Base-by-base conservation (phyloP, 352 stramenopile species). In the Phytopythium mirpurense region DNA sequence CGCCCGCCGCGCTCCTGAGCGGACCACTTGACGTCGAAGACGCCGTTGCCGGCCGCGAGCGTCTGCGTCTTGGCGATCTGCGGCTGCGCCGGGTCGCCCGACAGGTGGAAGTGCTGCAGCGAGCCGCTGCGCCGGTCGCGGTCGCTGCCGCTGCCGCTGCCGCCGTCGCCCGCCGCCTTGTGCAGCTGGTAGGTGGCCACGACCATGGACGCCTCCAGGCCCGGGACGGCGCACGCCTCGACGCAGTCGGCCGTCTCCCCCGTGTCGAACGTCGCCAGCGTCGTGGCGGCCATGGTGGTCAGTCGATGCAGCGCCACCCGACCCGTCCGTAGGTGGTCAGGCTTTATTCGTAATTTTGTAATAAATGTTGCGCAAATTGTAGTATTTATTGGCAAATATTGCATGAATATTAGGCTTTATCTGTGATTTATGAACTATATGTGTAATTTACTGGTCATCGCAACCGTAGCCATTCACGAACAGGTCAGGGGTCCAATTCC, bases 11-110 rank as follows among this genome's bases (percentile, higher is more conserved):
- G 64, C 3, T 38, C 50, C 44, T 86, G 63, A 10, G 70, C 56
- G 9, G 74, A 80, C 83, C 83, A 94, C 54, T 94, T 94, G 59
- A 90, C 85, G 47, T 94, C 83, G 26, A 94, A 90, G 26, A 94
- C 67, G 26, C 83, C 83, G 48, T 75, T 89, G n/a, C 62, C 63
- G 7, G 73, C 74, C 40, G 62, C 56, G 15, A 72, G 55, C 42
- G 79, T 63, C 38, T 87, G 57, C 19, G 66, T 32, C 47, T 88
- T 83, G n/a, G 34, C 48, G 42, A 87, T 64, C 8, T 53, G 38
- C 15, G 21, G 47, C 7, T 64, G 54, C 29, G 51, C 69, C 23
- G 51, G 27, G 9, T 40, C 42, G n/a, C 78, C 54, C 15, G 70
- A 63, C 35, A 93, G 54, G 12, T 61, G 55, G 57, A 88, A 89